Base-by-base conservation (phyloP, 164 flowering plant genomes). In the Santalum album region DNA sequence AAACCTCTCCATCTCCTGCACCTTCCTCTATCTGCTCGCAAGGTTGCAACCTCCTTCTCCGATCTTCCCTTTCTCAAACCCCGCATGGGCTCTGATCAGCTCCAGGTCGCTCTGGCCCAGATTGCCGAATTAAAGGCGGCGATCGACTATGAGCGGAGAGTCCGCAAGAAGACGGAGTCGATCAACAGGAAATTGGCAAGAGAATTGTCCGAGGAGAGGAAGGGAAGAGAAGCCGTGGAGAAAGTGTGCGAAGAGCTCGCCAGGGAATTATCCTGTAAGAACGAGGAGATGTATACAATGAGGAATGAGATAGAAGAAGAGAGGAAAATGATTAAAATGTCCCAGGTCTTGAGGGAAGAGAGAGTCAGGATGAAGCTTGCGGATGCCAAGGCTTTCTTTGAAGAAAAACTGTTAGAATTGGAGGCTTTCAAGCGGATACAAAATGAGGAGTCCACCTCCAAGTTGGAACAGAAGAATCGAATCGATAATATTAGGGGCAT, bases 321-420 rank as follows among this genome's bases (percentile, higher is more conserved):
- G 54, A 72, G 83, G 44, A 77, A 70, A 70, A 86, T 86, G 94
- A 51, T 80, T 45, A 74, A 78, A 24, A 63, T 76, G 70, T 78
- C 87, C 18, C 85, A 86, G 57, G 82, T 75, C 0, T 63, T 86
- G 34, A 69, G 94, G 47, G 94, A 86, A 55, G 89, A 83, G 59
- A 65, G 87, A 55, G 84, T 86, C 40, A 89, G 79, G 50, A 83
- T 86, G 94, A 86, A 86, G 66, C 77, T 86, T 1, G 38, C 79
- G 0, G 89, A 82, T 10, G 88, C 86, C 0, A 80, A 72, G 63
- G 42, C 75, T 49, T 44, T 80, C 40, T 61, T 75, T 1, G 87
- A 81, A 55, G 83, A 84, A 51, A 84, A 76, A 57, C 20, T 79
- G 6, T 25, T 36, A 3, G 75, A 81, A 47, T 59, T 79, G 60